Base-by-base conservation (phyloP, 768 basidiomycete genomes). In the Lanmaoa rubissima region DNA sequence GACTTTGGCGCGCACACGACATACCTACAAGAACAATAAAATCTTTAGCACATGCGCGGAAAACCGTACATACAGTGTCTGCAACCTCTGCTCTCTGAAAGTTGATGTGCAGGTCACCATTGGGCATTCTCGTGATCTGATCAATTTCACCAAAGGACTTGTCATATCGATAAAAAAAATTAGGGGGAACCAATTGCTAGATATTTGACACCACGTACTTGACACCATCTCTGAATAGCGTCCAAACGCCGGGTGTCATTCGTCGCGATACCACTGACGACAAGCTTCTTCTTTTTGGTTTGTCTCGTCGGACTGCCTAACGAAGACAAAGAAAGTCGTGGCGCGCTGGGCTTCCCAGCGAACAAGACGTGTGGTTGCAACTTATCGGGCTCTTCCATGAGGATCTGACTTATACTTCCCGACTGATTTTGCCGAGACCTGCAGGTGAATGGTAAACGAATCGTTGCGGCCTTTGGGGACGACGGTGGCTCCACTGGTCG, bases 111-210 rank as follows among this genome's bases (percentile, higher is more conserved):
- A 91, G 72, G 70, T 92, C 89, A 43, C 86, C 87, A 60, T 89
- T 90, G 48, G 85, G 85, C 78, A 87, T 82, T 49, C 88, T 77
- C 38, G 77, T 80, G 65, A 92, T 89, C 60, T 85, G 83, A 61
- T 81, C 84, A 12, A 92, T 71, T 72, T 89, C 88, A 41, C 90
- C 90, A 71, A 92, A 92, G 61, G 77, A 82, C 88, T 89, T 56
- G 40, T 0, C 17, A 40, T 28, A 49, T 32, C 65, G n/a, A 48
- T 31, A 51, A 34, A 41, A 48, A 55, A 57, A 17, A 50, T 61
- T 45, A 55, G 55, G 46, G 43, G 31, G 48, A 40, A 34, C 19
- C 12, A 7, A 32, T 31, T n/a, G 14, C 14, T 31, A 40, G 26
- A 28, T 3, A 19, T 16, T 17, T 14, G 28, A 35, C 1, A 24